phyloP scores from a whole-genome alignment of 2,329 filamentous ascomycete species.

The Diaporthe citrichinensis region DNA sequence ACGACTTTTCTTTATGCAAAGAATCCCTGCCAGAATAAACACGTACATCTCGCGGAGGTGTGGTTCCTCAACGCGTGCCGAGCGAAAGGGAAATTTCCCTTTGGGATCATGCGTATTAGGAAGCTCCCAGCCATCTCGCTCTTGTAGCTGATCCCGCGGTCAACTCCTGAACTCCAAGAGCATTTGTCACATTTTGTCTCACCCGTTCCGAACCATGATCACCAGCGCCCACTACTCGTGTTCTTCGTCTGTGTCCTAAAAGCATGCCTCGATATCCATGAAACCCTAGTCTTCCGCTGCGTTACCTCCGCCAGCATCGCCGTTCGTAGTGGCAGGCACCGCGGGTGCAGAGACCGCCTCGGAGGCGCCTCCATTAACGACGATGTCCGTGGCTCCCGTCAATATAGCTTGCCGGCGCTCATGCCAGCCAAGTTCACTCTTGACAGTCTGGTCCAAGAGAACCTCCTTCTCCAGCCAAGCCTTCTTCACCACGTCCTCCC shows the following conservation, averaged over 20 bases:
- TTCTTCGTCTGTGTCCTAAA: not conserved
- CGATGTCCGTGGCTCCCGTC: slow-evolving; percentile 61
- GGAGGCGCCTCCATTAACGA: slow-evolving; percentile 49
- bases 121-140: not conserved
- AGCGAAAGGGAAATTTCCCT: not conserved
- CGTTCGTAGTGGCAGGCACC: slow-evolving; percentile 22
- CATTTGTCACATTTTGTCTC: not conserved
- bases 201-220: not conserved
- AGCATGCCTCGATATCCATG: not conserved
- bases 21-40: not conserved
- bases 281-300: slow-evolving; percentile 17
- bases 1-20: not conserved
- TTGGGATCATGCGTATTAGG: not conserved
- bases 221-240: not conserved
- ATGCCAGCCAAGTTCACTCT: slow-evolving; percentile 77
- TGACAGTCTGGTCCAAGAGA: slow-evolving; percentile 79
- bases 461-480: slow-evolving; percentile 88
- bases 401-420: slow-evolving; percentile 70
- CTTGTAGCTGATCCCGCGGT: not conserved
- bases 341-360: slow-evolving; percentile 22
- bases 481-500: slow-evolving; percentile 76
- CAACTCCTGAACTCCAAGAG: slow-evolving; percentile 24
- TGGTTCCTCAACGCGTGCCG: not conserved
- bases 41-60: not conserved
- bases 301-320: slow-evolving; percentile 22